A percentile compares a stretch with the other conserved stretches of the same genome.
phyloP scores from a whole-genome alignment of 306 rosid genomes.

The Canavalia ensiformis region DNA sequence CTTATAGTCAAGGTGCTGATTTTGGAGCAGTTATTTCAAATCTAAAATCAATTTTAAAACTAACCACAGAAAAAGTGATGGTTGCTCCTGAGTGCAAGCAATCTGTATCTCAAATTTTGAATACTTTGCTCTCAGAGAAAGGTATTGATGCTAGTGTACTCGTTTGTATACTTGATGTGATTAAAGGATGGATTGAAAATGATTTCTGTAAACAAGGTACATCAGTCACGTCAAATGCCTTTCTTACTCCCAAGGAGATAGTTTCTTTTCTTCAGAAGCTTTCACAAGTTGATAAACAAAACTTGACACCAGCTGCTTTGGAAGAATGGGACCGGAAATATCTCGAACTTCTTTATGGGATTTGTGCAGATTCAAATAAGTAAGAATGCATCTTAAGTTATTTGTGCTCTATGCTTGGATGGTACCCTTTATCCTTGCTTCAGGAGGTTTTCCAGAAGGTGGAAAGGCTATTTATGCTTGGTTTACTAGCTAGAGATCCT shows the following conservation, averaged over 20 bases:
- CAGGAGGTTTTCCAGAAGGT: conserved; percentile 95
- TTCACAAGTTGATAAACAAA: conserved; percentile 90
- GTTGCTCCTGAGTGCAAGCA: conserved; percentile 87
- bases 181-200: conserved; percentile 97
- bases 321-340: conserved; percentile 96
- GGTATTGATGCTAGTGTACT: conserved; percentile 94
- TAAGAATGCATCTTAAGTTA: conserved; percentile 53
- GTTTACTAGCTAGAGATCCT: conserved; percentile 94
- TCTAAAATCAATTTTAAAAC: conserved; percentile 84
- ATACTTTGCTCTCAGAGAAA: conserved; percentile 91
- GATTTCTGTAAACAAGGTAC: conserved; percentile 83
- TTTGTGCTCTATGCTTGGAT: conserved; percentile 28
- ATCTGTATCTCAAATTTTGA: conserved; percentile 84
- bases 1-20: conserved; percentile 90
- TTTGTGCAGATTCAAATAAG: conserved; percentile 91
- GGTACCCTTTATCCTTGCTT: conserved; percentile 61
- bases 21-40: conserved; percentile 85
- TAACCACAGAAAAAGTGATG: conserved; percentile 93
- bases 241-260: conserved; percentile 85
- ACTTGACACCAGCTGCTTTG: conserved; percentile 64
- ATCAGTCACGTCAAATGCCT: conserved; percentile 68
- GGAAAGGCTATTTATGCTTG: conserved; percentile 96
- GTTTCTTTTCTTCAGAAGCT: conserved; percentile 96
- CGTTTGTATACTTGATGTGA: conserved; percentile 94
- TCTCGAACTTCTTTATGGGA: conserved; percentile 86